Evolutionary conservation across 2,329 filamentous ascomycete genomes (phyloP).

Genomic region (Talaromyces pinophilus): DNA sequence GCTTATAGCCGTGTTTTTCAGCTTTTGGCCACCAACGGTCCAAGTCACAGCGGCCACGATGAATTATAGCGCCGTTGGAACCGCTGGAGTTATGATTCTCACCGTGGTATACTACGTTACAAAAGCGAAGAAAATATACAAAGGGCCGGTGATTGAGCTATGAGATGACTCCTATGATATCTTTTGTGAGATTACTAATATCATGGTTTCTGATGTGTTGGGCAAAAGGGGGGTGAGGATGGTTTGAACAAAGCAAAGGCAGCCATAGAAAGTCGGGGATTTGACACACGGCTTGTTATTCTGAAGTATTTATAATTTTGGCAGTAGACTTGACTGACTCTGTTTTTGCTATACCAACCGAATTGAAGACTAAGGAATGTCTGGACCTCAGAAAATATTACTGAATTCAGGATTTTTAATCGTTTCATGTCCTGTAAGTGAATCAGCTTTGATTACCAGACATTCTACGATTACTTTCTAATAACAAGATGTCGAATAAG

Average conservation of each 20-base stretch:
- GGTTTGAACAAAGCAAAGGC: not conserved
- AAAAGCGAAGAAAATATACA: slow-evolving; percentile 37
- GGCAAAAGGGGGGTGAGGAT: not conserved
- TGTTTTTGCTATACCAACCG: not conserved
- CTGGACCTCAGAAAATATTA: too few relatives aligned
- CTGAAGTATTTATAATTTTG: not conserved
- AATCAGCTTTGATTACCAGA: too few relatives aligned
- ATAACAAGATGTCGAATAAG: too few relatives aligned
- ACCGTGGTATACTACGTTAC: slow-evolving; percentile 42
- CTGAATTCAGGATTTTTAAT: too few relatives aligned
- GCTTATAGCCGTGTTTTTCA: slow-evolving; percentile 48
- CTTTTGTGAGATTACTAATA: not conserved
- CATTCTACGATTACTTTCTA: too few relatives aligned
- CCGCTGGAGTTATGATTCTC: slow-evolving; percentile 41
- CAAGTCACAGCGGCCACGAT: slow-evolving; percentile 43
- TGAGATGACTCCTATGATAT: not conserved
- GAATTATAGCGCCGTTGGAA: slow-evolving; percentile 53
- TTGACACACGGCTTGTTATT: not conserved
- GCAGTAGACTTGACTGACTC: not conserved
- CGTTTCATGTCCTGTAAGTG: too few relatives aligned
- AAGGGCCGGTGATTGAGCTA: slow-evolving; percentile 31
- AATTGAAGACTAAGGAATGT: not conserved
- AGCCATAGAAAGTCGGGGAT: not conserved
- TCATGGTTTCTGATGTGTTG: not conserved
- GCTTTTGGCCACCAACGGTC: slow-evolving; percentile 48